Evolutionary conservation across 306 rosid species (phyloP).

Genomic region (Prinsepia uniflora): DNA sequence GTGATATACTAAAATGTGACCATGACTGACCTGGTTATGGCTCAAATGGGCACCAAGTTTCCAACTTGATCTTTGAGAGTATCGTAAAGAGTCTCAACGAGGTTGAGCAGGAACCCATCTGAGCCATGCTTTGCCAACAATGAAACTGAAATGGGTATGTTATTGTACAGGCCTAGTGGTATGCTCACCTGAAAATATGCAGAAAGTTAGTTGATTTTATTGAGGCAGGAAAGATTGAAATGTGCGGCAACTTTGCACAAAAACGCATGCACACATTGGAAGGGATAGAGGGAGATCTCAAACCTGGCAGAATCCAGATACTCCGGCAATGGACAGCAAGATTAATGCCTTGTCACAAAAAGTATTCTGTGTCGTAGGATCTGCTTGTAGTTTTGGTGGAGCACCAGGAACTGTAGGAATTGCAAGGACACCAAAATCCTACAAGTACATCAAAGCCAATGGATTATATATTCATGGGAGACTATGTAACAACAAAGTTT

Average conservation of each 20-base stretch:
- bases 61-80: slow-evolving; percentile 39
- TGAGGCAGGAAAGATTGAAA: not conserved
- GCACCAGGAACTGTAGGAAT: slow-evolving; percentile 85
- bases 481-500: too few relatives aligned
- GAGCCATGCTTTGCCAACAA: slow-evolving; percentile 72
- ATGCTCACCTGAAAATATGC: slow-evolving; percentile 60
- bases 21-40: too few relatives aligned
- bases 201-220: not conserved
- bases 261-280: not conserved
- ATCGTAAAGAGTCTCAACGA: slow-evolving; percentile 56
- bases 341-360: slow-evolving; percentile 65
- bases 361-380: slow-evolving; percentile 39
- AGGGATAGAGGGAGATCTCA: not conserved
- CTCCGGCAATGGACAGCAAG: slow-evolving; percentile 78
- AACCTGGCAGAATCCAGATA: slow-evolving; percentile 94
- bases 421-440: slow-evolving; percentile 77
- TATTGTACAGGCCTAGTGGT: slow-evolving; percentile 60
- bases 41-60: not conserved
- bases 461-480: not conserved
- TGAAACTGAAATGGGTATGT: slow-evolving; percentile 71
- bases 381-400: slow-evolving; percentile 69
- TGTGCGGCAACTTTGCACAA: not conserved
- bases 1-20: too few relatives aligned
- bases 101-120: slow-evolving; percentile 67
- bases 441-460: slow-evolving; percentile 7